Conservation (phyloP, 257 asterid genomes). For the Paulownia fortunei region DNA sequence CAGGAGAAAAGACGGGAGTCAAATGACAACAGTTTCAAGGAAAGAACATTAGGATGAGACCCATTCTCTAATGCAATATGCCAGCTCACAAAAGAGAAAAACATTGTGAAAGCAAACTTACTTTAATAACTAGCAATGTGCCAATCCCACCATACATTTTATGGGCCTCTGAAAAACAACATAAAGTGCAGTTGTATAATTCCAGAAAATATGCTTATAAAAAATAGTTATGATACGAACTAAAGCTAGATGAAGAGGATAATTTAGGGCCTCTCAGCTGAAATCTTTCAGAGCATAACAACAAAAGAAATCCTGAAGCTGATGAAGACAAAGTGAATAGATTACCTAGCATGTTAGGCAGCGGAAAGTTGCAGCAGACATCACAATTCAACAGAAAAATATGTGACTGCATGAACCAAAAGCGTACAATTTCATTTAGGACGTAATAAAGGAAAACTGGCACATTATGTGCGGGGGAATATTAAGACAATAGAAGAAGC, state of each 20-base stretch:
- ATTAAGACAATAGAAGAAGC: neutral
- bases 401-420: constrained; percentile 60
- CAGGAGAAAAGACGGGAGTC: constrained; percentile 3
- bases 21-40: neutral
- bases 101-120: constrained; percentile 41
- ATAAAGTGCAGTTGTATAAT: constrained; percentile 14
- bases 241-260: neutral
- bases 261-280: neutral
- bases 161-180: constrained; percentile 62
- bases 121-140: constrained; percentile 72
- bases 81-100: neutral
- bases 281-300: neutral
- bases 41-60: neutral
- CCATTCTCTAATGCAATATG: constrained; percentile 16
- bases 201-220: constrained; percentile 18
- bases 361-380: constrained; percentile 81
- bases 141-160: constrained; percentile 69
- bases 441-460: neutral
- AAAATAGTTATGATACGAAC: neutral
- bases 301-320: neutral
- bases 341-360: constrained; percentile 72
- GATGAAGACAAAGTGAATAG: neutral
- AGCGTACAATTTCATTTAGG: constrained; percentile 23
- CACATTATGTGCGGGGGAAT: neutral
- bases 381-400: constrained; percentile 74